Percentiles rank a stretch among this genome's conserved stretches.
These are phyloP conservation scores for Andrographis paniculata DNA, from an alignment of 305 asterid species.

Conservation along the genomic window DNA sequence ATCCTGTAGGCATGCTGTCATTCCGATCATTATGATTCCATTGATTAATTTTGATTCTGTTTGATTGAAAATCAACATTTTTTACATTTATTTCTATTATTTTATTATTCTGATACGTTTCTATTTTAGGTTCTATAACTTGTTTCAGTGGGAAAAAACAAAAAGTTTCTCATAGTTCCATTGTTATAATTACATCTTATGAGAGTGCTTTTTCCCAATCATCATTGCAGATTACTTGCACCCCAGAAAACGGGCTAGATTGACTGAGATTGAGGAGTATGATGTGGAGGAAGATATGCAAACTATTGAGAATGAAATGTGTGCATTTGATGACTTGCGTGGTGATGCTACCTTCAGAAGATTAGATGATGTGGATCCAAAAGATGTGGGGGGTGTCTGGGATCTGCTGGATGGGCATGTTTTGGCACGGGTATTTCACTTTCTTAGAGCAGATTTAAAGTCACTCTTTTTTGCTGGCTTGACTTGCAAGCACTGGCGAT, in stretches of 20 bases:
- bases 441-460: slow-evolving; percentile 80
- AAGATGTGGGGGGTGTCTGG: slow-evolving; percentile 57
- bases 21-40: too few relatives aligned
- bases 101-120: too few relatives aligned
- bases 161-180: too few relatives aligned
- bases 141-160: too few relatives aligned
- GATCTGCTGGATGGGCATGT: slow-evolving; percentile 63
- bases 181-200: not conserved
- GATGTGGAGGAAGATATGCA: slow-evolving; percentile 46
- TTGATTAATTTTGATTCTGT: too few relatives aligned
- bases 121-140: too few relatives aligned
- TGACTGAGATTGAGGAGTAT: slow-evolving; percentile 54
- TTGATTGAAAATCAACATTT: too few relatives aligned
- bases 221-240: slow-evolving; percentile 55
- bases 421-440: slow-evolving; percentile 88
- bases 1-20: too few relatives aligned
- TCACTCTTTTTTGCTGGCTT: slow-evolving; percentile 59
- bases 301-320: slow-evolving; percentile 31
- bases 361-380: slow-evolving; percentile 33
- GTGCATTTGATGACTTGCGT: slow-evolving; percentile 64
- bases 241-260: slow-evolving; percentile 58
- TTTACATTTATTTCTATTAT: too few relatives aligned
- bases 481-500: slow-evolving; percentile 96
- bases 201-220: not conserved
- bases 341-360: slow-evolving; percentile 40